A percentile compares a stretch with the other conserved stretches of the same genome.
These are phyloP conservation scores for Hyaloperonospora arabidopsidis DNA, from an alignment of 352 stramenopile species.

Conservation along the genomic window DNA sequence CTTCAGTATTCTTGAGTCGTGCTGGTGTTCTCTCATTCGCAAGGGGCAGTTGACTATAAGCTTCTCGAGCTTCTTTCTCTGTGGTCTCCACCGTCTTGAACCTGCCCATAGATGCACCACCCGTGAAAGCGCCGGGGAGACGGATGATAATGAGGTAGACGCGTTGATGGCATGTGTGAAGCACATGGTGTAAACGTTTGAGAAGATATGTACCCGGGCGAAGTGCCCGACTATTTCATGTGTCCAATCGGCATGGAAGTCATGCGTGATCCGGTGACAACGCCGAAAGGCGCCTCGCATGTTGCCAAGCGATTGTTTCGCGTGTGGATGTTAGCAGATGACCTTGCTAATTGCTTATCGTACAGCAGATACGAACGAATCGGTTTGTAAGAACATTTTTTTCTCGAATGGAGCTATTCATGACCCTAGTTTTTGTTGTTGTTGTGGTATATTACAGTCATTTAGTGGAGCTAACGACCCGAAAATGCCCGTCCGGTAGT, in stretches of 20 bases:
- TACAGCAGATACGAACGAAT: constrained; percentile 62
- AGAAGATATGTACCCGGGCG: constrained; percentile 42
- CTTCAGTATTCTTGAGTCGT: too few relatives aligned
- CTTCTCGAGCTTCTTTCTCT: too few relatives aligned
- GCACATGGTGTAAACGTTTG: constrained; percentile 42
- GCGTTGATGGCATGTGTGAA: constrained; percentile 58
- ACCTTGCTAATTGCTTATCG: constrained; percentile 4
- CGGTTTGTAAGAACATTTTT: constrained; percentile 63
- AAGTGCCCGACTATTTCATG: constrained; percentile 70
- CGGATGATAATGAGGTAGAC: too few relatives aligned
- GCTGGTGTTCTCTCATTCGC: too few relatives aligned
- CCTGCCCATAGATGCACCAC: too few relatives aligned
- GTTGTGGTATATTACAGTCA: too few relatives aligned
- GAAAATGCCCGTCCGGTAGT: too few relatives aligned
- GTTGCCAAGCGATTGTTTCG: constrained; percentile 4
- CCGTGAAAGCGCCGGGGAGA: too few relatives aligned
- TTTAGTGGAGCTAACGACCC: too few relatives aligned
- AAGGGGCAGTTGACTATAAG: too few relatives aligned
- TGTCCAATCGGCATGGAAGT: constrained; percentile 82
- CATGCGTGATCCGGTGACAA: constrained; percentile 70
- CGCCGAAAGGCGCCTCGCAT: constrained; percentile 74
- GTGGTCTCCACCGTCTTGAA: too few relatives aligned
- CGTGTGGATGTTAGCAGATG: not conserved
- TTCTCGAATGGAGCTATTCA: constrained; percentile 57
- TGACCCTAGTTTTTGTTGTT: too few relatives aligned